Base-by-base conservation (phyloP, 139 green algal genomes). In the Chlorokybus atmophyticus region DNA sequence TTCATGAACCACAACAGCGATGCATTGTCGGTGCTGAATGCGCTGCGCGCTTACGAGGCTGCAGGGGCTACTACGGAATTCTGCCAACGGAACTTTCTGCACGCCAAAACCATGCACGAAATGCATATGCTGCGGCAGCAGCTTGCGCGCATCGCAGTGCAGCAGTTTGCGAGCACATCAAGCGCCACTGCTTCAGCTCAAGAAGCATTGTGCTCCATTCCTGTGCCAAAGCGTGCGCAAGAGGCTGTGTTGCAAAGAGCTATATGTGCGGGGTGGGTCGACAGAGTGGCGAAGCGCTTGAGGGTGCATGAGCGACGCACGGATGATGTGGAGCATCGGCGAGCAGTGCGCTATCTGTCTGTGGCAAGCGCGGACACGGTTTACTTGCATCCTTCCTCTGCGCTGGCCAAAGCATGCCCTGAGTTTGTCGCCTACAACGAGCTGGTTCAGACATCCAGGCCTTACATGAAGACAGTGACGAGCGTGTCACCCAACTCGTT, bases 341-440 rank as follows among this genome's bases (percentile, higher is more conserved):
- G 32, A 50, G 83, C 84, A 4, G 68, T 84, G 44, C 77, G 79
- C 19, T 92, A 92, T 67, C 30, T 50, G 19, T 28, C 69, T 19
- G 66, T 64, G 29, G 63, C 41, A 17, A 32, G 59, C 1, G 76
- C 77, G 0, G 79, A 81, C 35, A 64, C 79, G 8, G 80, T 95
- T 27, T 94, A 79, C 71, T 75, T 97, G 38, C 89, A 97, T 79
- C 89, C 89, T 0, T 58, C 60, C 32, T 94, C 84, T 8, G 62
- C 68, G 4, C 65, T 93, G 50, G 62, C 78, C 28, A 54, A 57
- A 0, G 40, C 67, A 0, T 62, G 75, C 0, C 86, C 87, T 3
- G 81, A 93, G 31, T 84, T 74, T 27, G 67, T 93, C 28, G 73
- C 85, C 7, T 96, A 93, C 68, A 68, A 32, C 0, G 71, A 85